Base-by-base conservation (phyloP, 371 early-diverging fungal genomes). In the Parasitella parasitica region DNA sequence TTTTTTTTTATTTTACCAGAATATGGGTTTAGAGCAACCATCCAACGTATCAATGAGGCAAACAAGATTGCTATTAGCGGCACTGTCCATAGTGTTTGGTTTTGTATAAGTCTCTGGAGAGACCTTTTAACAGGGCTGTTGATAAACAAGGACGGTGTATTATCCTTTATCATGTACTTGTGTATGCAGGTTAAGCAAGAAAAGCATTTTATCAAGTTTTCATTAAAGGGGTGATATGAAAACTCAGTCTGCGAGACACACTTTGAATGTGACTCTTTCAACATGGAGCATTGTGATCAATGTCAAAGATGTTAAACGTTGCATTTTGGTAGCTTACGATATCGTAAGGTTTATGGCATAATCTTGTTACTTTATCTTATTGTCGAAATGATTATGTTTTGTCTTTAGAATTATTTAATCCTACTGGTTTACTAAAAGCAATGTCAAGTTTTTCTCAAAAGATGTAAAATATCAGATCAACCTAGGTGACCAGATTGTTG, bases 31-130 rank as follows among this genome's bases (percentile, higher is more conserved):
- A 94, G 78, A 2, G 86, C 82, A 0, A 93, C 85, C 2, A 77
- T 63, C 89, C 89, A 94, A 48, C 91, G 89, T 24, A 94, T 69
- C 4, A 90, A 70, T 1, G 88, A 59, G 1, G 89, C 83, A 69
- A 89, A 75, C 2, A 90, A 71, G 8, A 89, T 43, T 8, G 73
- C 72, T 8, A 77, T 49, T 15, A 76, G 28, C 26, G 77, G 77
- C 11, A 69, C 66, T 2, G 75, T 72, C 80, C 80, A 80, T n/a
- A 75, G 49, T 6, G 69, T 64, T 39, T 69, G 61, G 49, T 61
- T 73, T 49, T 68, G 71, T 0, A 71, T 66, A 12, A 71, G 56
- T 15, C 59, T 37, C 12, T 64, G 62, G 1, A 72, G 54, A 15
- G 60, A 26, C 32, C 34, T 50, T n/a, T 52, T 30, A 15, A 68